phyloP scores from a whole-genome alignment of 805 yeast genomes.

The Candida palmyrensis region DNA sequence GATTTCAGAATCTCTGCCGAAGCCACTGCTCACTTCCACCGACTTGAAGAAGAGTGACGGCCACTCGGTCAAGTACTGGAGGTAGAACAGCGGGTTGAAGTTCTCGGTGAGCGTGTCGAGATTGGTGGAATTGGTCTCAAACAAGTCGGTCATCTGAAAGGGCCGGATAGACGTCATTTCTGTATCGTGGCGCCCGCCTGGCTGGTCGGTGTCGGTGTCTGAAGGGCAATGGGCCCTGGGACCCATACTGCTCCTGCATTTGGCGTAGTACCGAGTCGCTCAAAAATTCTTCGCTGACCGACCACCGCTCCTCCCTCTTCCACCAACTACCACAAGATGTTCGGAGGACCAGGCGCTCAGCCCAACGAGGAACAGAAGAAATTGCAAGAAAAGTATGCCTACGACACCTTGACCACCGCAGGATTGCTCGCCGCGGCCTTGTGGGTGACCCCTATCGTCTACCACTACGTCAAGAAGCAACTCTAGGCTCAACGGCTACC shows the following conservation, averaged over 20 bases:
- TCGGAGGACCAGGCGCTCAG: slow-evolving; percentile 45
- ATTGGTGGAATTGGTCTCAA: slow-evolving; percentile 68
- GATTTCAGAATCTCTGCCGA: slow-evolving; percentile 17
- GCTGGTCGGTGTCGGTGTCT: too few species aligned
- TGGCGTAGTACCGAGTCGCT: too few species aligned
- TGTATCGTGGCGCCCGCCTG: too few species aligned
- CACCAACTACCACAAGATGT: too few species aligned
- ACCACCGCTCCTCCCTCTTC: too few species aligned
- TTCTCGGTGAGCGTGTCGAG: slow-evolving; percentile 90
- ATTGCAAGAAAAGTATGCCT: slow-evolving; percentile 57
- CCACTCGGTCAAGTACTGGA: slow-evolving; percentile 80
- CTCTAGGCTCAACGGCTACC: slow-evolving; percentile 16
- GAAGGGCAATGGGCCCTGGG: too few species aligned
- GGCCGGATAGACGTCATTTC: slow-evolving; percentile 85
- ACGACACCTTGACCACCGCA: slow-evolving; percentile 55
- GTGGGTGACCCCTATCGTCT: slow-evolving; percentile 53
- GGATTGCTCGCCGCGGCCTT: slow-evolving; percentile 60
- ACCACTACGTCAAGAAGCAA: slow-evolving; percentile 50
- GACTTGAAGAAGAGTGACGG: slow-evolving; percentile 86
- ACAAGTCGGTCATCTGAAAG: slow-evolving; percentile 80
- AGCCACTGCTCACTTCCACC: slow-evolving; percentile 28
- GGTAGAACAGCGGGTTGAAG: slow-evolving; percentile 77
- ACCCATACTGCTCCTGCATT: too few species aligned
- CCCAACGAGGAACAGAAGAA: slow-evolving; percentile 62
- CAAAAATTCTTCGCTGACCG: too few species aligned